Evolutionary conservation across 192 early-diverging fungal genomes (phyloP).

Genomic region (Piromyces finnis): DNA sequence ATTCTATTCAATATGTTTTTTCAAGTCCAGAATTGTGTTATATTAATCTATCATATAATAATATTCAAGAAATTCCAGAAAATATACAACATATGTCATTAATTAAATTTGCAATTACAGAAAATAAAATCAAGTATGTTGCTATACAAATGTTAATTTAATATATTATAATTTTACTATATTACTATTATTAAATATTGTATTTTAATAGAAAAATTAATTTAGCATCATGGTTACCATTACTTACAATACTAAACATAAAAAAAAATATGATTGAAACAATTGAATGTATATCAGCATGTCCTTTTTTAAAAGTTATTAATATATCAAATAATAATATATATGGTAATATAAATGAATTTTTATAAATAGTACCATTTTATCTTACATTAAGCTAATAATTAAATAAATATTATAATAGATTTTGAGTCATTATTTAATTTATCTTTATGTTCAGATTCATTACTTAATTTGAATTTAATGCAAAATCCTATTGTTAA

Average conservation of each 20-base stretch:
- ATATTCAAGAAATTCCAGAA: not conserved
- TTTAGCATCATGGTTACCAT: not conserved
- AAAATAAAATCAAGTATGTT: not conserved
- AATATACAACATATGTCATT: not conserved
- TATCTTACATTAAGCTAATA: no score
- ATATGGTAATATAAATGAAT: not conserved
- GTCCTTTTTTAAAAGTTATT: not conserved
- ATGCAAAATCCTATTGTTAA: not conserved
- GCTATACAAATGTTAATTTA: no score
- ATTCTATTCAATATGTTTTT: not conserved
- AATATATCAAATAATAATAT: not conserved
- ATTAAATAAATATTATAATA: no score
- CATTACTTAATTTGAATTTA: not conserved
- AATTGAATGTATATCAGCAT: not conserved
- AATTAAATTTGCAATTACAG: not conserved
- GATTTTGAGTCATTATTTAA: not conserved
- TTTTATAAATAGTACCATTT: no score
- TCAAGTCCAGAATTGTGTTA: not conserved
- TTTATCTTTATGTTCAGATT: not conserved
- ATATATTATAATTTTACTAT: no score
- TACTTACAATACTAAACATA: not conserved
- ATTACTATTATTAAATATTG: no score
- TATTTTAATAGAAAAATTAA: not conserved
- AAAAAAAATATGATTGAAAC: not conserved
- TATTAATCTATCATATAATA: not conserved